Percentiles rank a stretch among this genome's conserved stretches.
These are phyloP conservation scores for Penicillium malachiteum DNA, from an alignment of 495 filamentous ascomycete species.

Conservation along the genomic window DNA sequence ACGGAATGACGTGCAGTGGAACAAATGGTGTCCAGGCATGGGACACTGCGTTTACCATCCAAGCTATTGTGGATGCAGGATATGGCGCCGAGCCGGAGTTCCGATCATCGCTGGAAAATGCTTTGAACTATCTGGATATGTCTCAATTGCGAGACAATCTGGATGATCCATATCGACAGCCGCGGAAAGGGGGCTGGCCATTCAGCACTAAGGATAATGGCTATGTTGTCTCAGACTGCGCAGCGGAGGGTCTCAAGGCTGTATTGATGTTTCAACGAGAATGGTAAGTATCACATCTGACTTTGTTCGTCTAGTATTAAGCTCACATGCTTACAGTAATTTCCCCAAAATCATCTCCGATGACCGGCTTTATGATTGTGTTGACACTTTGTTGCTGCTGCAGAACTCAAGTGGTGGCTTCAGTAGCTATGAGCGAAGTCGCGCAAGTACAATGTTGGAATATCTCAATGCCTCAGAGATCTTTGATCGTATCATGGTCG, in stretches of 20 bases:
- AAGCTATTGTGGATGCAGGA: background rate
- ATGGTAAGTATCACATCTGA: background rate
- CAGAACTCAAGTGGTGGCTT: background rate
- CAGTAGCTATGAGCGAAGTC: background rate
- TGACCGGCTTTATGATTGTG: background rate
- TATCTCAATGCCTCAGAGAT: background rate
- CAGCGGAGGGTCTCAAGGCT: background rate
- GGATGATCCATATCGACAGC: background rate
- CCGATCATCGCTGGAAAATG: background rate
- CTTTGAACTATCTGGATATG: background rate
- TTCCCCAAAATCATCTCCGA: background rate
- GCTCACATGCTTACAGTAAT: background rate
- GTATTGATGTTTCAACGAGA: background rate
- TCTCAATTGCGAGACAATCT: background rate
- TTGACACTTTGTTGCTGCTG: background rate
- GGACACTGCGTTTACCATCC: background rate
- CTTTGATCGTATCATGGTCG: background rate
- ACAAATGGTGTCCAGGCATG: background rate
- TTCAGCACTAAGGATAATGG: conserved; percentile 1
- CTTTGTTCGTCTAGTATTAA: background rate
- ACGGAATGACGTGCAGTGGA: background rate
- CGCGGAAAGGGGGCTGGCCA: background rate
- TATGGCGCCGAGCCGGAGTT: background rate
- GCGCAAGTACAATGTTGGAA: background rate
- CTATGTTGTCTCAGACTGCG: background rate